Evolutionary conservation across 2,329 filamentous ascomycete genomes (phyloP), one percentile per base, ranked within the genome.

Genomic region (Lanzia echinophila): DNA sequence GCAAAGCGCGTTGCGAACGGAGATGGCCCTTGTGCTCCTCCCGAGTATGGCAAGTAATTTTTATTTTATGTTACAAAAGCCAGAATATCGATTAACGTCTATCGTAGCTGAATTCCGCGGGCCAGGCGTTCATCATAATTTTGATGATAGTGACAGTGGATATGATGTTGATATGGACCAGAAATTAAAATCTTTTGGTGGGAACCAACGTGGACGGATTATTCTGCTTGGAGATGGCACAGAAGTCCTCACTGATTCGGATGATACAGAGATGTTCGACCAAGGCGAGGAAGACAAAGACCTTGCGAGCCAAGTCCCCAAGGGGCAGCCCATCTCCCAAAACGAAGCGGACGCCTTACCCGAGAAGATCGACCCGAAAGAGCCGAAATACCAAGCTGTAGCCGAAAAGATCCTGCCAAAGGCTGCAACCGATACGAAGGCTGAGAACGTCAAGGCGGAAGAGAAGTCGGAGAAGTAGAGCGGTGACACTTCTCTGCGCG

Each of bases 11-110:
- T 99, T 72, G 89, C 91, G 65, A 91, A 92, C 70, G 94, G 92
- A 73, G 94, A 99, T 74, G 94, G 94, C 67, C 94, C 94, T 71
- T 97, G 92, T 78, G 94, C 94, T 72, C 94, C 94, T 74, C 94
- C 92, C 68, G 94, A 99, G 84, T 99, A 97, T 79, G 94, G 94
- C 91, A 92, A 67, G 67, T 67, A 61, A 50, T 54, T 50, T 43
- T 48, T 57, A 41, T 53, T 56, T 55, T 49, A 24, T 41, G 36
- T 22, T 11, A 4, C 4, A 4, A 28, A 28, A 28, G 24, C 22
- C 11, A 47, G 45, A 57, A 59, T 61, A 48, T 48, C 24, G 39
- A 56, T 63, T 69, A 64, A 66, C 55, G 34, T 53, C 53, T 54
- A 36, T 59, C 62, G 62, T 55, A 92, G 88, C 88, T 73, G 87